phyloP scores from a whole-genome alignment of 1,139 yeast genomes.

The Zhuliangozyma parablackwelliae region DNA sequence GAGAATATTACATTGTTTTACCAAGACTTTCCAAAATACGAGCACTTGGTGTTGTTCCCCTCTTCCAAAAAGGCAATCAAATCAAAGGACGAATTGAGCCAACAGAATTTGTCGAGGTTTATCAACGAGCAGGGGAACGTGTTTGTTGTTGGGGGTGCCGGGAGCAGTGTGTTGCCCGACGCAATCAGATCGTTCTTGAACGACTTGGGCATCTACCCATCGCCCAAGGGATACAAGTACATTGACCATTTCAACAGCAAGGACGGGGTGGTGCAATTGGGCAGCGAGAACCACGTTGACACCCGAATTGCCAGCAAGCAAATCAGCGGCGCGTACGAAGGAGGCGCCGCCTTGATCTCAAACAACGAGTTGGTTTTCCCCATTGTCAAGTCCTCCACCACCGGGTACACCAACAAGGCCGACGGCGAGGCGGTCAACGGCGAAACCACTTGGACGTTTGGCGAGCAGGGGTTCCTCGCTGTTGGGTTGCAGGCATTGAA shows the following conservation, averaged over 20 bases:
- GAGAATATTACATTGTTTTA: conserved; percentile 21
- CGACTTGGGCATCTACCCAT: conserved; percentile 79
- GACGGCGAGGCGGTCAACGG: conserved; percentile 28
- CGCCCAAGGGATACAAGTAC: conserved; percentile 68
- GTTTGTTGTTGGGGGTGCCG: conserved; percentile 49
- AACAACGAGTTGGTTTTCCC: conserved; percentile 67
- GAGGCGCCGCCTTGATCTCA: conserved; percentile 38
- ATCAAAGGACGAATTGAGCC: conserved; percentile 29
- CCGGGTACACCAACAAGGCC: conserved; percentile 55
- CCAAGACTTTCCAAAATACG: conserved; percentile 21
- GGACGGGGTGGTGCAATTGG: conserved; percentile 24
- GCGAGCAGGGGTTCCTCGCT: conserved; percentile 71
- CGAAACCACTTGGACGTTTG: conserved; percentile 72
- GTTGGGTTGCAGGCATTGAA: conserved; percentile 80
- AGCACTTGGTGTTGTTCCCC: conserved; percentile 38
- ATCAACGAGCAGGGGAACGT: conserved; percentile 70
- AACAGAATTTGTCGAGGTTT: conserved; percentile 40
- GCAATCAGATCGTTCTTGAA: conserved; percentile 63
- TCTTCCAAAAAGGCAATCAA: conserved; percentile 30
- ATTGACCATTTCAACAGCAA: conserved; percentile 56
- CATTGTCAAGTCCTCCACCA: conserved; percentile 60
- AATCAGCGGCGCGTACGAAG: conserved; percentile 22
- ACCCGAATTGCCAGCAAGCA: conserved; percentile 20
- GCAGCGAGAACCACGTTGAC: conserved; percentile 21
- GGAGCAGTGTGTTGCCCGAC: conserved; percentile 49